Evolutionary conservation across 2,329 filamentous ascomycete species (phyloP).

Genomic region (Fusarium caatingaense): DNA sequence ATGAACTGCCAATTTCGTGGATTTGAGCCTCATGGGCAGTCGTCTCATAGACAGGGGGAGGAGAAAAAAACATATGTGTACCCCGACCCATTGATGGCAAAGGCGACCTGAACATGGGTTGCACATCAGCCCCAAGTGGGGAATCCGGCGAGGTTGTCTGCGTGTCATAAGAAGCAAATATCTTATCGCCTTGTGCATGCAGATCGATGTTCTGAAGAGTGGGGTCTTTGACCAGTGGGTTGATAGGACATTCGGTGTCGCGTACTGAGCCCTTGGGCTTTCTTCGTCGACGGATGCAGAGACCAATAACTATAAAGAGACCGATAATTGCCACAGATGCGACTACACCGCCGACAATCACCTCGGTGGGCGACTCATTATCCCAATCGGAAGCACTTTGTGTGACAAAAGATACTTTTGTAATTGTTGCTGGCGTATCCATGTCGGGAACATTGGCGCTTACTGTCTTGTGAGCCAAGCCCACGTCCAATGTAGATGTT

Average conservation of each 20-base stretch:
- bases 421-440: background rate
- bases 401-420: background rate
- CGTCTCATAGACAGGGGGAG: background rate
- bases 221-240: too few species aligned
- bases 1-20: background rate
- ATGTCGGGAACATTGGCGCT: background rate
- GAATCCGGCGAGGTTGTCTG: background rate
- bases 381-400: accelerated
- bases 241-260: too few species aligned
- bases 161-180: background rate
- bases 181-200: background rate
- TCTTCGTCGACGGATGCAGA: too few species aligned
- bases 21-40: background rate
- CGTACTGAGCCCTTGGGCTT: too few species aligned
- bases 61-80: background rate
- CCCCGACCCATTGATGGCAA: accelerated
- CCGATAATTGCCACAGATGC: background rate
- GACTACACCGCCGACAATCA: background rate
- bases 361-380: accelerated
- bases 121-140: background rate
- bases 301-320: too few species aligned
- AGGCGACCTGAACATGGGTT: background rate
- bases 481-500: background rate
- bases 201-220: too few species aligned
- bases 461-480: background rate